Percentiles rank a stretch among this genome's conserved stretches.
phyloP scores from a whole-genome alignment of 441 rosid genomes.

The Dalechampia spathulata region DNA sequence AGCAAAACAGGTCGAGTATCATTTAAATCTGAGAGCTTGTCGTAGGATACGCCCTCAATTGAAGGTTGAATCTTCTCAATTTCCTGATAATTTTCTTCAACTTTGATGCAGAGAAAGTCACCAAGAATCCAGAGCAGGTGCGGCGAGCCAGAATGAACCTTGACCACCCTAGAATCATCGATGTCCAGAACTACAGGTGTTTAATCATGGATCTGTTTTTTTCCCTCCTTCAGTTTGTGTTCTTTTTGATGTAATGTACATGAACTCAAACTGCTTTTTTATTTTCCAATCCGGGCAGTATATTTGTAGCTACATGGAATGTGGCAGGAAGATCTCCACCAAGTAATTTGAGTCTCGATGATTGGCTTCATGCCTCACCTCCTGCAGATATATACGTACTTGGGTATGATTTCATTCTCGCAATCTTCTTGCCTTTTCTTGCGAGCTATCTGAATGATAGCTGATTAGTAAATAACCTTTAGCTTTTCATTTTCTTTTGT shows the following conservation, averaged over 20 bases:
- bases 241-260: constrained; percentile 1
- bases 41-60: not conserved
- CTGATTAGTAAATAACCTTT: too few species aligned
- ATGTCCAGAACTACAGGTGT: constrained; percentile 88
- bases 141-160: constrained; percentile 74
- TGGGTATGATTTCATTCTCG: constrained; percentile 45
- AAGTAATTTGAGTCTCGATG: constrained; percentile 73
- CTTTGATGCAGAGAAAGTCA: constrained; percentile 52
- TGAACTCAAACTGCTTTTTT: constrained; percentile 11
- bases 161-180: constrained; percentile 85
- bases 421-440: constrained; percentile 6
- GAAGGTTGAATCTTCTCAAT: not conserved
- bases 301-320: constrained; percentile 92
- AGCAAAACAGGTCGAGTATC: constrained; percentile 58
- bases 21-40: not conserved
- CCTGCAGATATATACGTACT: constrained; percentile 96
- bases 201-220: not conserved
- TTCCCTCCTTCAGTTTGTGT: not conserved
- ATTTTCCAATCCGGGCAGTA: constrained; percentile 39
- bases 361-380: constrained; percentile 87
- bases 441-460: not conserved
- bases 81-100: not conserved
- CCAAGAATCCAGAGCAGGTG: constrained; percentile 60
- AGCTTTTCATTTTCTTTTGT: constrained; percentile 1
- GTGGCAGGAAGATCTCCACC: constrained; percentile 95